A percentile compares a stretch with the other conserved stretches of the same genome.
Conservation (phyloP, 352 stramenopile genomes). For the Globisporangium radiosum region DNA sequence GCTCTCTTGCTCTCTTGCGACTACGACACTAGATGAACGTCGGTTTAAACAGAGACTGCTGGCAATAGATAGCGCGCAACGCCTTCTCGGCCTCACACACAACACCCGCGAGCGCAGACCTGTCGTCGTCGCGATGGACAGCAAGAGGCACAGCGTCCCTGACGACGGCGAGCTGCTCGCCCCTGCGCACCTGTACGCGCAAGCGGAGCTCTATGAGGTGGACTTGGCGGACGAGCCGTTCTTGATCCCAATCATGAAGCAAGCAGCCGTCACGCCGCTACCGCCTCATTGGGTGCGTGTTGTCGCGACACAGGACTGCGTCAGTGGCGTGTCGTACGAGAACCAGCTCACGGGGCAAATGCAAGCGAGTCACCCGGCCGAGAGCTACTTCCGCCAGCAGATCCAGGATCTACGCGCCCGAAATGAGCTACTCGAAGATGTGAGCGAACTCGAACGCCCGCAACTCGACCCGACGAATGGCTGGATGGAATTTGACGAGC, state of each 20-base stretch:
- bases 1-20: no score
- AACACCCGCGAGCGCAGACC: no score
- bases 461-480: conserved; percentile 7
- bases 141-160: no score
- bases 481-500: conserved; percentile 57
- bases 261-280: conserved; percentile 35
- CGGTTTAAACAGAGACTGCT: background rate
- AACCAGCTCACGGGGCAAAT: conserved; percentile 17
- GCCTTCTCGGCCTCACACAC: no score
- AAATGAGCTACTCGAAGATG: conserved; percentile 13
- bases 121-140: background rate
- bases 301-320: background rate
- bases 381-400: conserved; percentile 48
- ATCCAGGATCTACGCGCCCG: conserved; percentile 30
- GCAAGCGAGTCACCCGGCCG: conserved; percentile 15
- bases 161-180: conserved; percentile 14
- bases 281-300: conserved; percentile 25
- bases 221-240: conserved; percentile 42
- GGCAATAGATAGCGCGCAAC: background rate
- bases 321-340: conserved; percentile 4
- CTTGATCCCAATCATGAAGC: conserved; percentile 41
- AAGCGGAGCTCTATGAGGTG: conserved; percentile 32
- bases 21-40: background rate
- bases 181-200: conserved; percentile 39
- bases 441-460: conserved; percentile 1